These are phyloP conservation scores for Suillus subalutaceus DNA, from an alignment of 768 basidiomycete species.

Conservation along the genomic window DNA sequence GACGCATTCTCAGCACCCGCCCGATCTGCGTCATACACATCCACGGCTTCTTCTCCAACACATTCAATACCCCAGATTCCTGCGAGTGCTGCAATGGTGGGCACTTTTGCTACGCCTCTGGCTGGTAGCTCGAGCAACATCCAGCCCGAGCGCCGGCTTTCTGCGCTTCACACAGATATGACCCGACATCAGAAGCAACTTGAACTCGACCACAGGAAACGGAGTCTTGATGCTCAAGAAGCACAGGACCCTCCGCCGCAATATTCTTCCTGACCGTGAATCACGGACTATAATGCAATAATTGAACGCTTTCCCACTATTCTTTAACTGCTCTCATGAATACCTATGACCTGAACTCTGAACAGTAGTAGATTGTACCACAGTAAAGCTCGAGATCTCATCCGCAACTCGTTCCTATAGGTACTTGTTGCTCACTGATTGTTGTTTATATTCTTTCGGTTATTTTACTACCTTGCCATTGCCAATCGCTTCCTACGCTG, in stretches of 20 bases:
- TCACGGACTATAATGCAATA: background rate
- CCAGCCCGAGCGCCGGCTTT: slow-evolving; percentile 6
- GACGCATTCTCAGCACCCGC: slow-evolving; percentile 12
- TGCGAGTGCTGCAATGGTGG: background rate
- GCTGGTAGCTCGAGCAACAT: slow-evolving; percentile 51
- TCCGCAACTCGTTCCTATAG: background rate
- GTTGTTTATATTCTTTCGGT: background rate
- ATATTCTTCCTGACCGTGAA: slow-evolving; percentile 7
- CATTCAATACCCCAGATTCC: background rate
- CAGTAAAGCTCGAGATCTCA: background rate
- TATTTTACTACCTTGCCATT: background rate
- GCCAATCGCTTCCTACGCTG: background rate
- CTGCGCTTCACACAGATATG: slow-evolving; percentile 15
- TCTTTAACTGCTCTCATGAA: background rate
- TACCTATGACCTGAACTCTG: background rate
- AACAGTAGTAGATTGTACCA: background rate
- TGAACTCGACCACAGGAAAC: slow-evolving; percentile 12
- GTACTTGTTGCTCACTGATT: background rate
- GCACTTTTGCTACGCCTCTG: slow-evolving; percentile 84
- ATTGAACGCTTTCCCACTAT: background rate
- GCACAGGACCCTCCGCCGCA: slow-evolving; percentile 16
- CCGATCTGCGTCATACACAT: slow-evolving; percentile 10
- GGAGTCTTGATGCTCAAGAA: slow-evolving; percentile 14
- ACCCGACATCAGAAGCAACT: slow-evolving; percentile 15
- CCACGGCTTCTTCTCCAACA: background rate